phyloP scores from a whole-genome alignment of 257 asterid species.

The Fraxinus cuspidata region DNA sequence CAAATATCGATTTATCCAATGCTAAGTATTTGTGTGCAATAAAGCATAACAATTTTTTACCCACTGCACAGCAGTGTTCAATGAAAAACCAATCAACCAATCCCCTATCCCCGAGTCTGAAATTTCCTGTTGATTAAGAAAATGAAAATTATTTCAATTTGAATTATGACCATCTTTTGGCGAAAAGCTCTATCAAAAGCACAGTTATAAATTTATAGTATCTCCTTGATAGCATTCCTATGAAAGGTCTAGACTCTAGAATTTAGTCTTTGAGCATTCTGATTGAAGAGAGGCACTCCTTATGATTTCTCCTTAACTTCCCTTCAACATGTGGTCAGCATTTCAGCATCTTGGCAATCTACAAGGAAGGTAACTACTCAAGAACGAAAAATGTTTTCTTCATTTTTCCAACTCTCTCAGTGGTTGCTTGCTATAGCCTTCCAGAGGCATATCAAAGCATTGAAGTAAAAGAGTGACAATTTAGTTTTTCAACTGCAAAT shows the following conservation, averaged over 20 bases:
- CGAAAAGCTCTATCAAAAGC: not conserved
- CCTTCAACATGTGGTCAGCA: not conserved
- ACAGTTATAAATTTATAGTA: not conserved
- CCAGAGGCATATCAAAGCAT: not conserved
- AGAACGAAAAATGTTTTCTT: not conserved
- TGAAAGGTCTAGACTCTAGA: not conserved
- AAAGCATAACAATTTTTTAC: not conserved
- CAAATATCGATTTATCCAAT: no score
- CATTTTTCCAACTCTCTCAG: not conserved
- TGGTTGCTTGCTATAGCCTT: not conserved
- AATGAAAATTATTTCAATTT: not conserved
- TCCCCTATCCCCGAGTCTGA: not conserved
- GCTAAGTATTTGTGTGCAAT: no score
- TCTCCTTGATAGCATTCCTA: not conserved
- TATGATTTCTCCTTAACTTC: not conserved
- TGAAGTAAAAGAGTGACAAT: not conserved
- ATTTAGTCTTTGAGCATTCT: not conserved
- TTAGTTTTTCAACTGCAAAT: not conserved
- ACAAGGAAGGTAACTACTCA: not conserved
- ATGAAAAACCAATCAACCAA: not conserved
- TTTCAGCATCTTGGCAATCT: not conserved
- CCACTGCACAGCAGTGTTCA: not conserved
- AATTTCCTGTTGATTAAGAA: no score
- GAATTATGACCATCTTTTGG: not conserved
- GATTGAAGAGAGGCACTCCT: not conserved